Percentiles rank a stretch among this genome's conserved stretches.
Conservation (phyloP, 345 rosid genomes). For the Laguncularia racemosa region DNA sequence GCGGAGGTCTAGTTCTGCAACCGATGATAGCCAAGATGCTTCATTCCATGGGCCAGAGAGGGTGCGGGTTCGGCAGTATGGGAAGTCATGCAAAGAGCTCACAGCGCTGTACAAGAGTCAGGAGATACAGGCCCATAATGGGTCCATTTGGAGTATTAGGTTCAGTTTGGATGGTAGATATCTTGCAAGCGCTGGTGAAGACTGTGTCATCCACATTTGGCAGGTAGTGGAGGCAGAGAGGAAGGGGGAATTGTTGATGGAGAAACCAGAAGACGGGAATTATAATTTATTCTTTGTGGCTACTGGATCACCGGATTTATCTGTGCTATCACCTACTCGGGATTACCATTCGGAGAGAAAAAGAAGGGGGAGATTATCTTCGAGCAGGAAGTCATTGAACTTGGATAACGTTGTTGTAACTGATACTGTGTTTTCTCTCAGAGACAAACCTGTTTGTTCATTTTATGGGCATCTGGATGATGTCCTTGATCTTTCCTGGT, state of each 20-base stretch:
- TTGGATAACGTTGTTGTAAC: conserved; percentile 62
- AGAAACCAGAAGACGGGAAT: conserved; percentile 65
- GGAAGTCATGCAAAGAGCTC: conserved; percentile 74
- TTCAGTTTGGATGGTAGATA: conserved; percentile 91
- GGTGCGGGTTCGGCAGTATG: conserved; percentile 81
- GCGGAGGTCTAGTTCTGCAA: conserved; percentile 86
- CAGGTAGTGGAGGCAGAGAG: conserved; percentile 61
- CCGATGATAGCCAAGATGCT: conserved; percentile 89
- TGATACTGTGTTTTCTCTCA: conserved; percentile 71
- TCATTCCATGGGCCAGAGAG: conserved; percentile 82
- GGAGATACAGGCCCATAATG: conserved; percentile 89
- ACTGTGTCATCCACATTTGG: conserved; percentile 82
- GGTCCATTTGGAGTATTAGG: conserved; percentile 91
- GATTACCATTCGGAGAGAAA: conserved; percentile 48
- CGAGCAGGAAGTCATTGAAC: conserved; percentile 74
- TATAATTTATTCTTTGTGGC: conserved; percentile 40
- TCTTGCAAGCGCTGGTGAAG: conserved; percentile 99
- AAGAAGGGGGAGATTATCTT: conserved; percentile 72
- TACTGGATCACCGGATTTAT: conserved; percentile 81
- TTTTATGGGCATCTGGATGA: conserved; percentile 74
- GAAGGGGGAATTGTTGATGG: conserved; percentile 80
- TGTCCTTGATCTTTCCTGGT: conserved; percentile 99
- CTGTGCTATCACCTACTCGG: conserved; percentile 40
- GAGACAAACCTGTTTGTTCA: conserved; percentile 86
- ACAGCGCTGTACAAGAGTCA: conserved; percentile 78